Evolutionary conservation across 108 stramenopile species (phyloP).

Genomic region (Cylindrotheca closterium): DNA sequence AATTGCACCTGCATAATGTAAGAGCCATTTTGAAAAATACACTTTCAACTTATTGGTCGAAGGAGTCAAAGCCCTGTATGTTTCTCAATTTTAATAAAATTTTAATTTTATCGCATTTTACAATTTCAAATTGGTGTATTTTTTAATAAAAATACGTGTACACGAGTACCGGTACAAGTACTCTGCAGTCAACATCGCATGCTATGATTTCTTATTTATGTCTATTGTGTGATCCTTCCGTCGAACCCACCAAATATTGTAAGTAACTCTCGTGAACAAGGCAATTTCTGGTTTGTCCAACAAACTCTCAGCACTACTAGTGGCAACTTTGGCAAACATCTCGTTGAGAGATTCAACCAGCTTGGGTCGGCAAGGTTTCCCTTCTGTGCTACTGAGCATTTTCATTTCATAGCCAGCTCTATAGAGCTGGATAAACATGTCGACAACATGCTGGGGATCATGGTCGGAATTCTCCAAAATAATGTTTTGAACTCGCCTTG

Average conservation of each 20-base stretch:
- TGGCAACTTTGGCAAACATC: neutral
- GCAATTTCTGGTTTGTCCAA: neutral
- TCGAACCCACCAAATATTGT: neutral
- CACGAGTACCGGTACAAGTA: no score
- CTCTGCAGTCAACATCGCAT: no score
- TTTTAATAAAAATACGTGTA: no score
- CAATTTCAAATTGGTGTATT: no score
- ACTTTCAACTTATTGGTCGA: neutral
- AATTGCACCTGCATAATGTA: no score
- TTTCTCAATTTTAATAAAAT: no score
- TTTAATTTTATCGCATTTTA: no score
- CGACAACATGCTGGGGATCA: neutral
- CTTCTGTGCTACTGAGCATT: neutral
- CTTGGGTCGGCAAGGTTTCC: neutral
- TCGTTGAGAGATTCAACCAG: neutral
- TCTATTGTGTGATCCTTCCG: neutral
- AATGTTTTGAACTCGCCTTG: conserved; percentile 23
- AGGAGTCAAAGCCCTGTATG: neutral
- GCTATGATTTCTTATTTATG: no score
- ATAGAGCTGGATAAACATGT: neutral
- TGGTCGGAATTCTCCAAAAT: conserved; percentile 17
- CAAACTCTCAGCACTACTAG: neutral
- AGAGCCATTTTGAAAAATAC: neutral
- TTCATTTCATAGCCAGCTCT: neutral
- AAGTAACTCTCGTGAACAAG: neutral